phyloP scores from a whole-genome alignment of 1,284 basidiomycete genomes.

The Athelia sp. region DNA sequence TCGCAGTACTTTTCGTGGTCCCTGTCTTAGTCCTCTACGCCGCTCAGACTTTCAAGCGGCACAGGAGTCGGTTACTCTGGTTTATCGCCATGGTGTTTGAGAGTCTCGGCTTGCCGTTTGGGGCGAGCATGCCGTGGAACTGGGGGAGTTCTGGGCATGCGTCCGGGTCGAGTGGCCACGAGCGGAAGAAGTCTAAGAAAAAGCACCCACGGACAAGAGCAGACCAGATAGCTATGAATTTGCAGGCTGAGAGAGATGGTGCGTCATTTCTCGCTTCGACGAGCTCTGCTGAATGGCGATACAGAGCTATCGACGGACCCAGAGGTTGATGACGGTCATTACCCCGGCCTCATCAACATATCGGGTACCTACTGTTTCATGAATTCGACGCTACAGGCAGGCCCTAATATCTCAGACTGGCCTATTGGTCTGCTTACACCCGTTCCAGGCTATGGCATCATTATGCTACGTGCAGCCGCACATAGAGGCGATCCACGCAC shows the following conservation, averaged over 20 bases:
- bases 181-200: constrained; percentile 42
- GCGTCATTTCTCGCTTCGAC: constrained; percentile 3
- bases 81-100: constrained; percentile 53
- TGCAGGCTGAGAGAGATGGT: constrained; percentile 16
- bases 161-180: constrained; percentile 24
- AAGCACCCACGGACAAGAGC: constrained; percentile 45
- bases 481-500: constrained; percentile 65
- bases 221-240: constrained; percentile 33
- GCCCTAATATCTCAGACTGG: constrained; percentile 11
- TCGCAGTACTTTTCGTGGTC: constrained; percentile 47
- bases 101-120: constrained; percentile 31
- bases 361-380: constrained; percentile 96
- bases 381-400: constrained; percentile 88
- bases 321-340: constrained; percentile 42
- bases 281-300: neutral
- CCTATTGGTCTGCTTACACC: constrained; percentile 4
- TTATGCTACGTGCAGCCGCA: constrained; percentile 73
- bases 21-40: constrained; percentile 40
- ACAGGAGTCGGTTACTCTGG: constrained; percentile 24
- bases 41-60: neutral
- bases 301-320: constrained; percentile 4
- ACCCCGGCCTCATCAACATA: constrained; percentile 87
- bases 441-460: constrained; percentile 75
- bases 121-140: constrained; percentile 46
- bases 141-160: constrained; percentile 33